A percentile compares a stretch with the other conserved stretches of the same genome.
Evolutionary conservation across 495 filamentous ascomycete species (phyloP).

Genomic region (Talaromyces proteolyticus): DNA sequence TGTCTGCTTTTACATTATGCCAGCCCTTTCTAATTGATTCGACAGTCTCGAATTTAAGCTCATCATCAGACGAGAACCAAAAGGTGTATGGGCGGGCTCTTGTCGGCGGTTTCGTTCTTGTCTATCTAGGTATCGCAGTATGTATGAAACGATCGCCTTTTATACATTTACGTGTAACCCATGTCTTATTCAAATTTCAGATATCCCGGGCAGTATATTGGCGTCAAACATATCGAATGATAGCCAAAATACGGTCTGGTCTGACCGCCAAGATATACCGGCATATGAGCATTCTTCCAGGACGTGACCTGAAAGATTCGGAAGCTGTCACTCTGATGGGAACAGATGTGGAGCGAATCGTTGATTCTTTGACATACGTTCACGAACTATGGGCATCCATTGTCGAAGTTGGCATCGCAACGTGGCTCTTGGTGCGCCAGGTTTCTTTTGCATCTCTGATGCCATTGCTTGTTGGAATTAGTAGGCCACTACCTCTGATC

Average conservation of each 20-base stretch:
- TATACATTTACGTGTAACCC: no score
- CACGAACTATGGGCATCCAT: slow-evolving; percentile 49
- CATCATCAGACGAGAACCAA: slow-evolving; percentile 44
- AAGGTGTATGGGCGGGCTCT: slow-evolving; percentile 33
- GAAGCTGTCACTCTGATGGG: slow-evolving; percentile 51
- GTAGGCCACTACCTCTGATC: slow-evolving; percentile 16
- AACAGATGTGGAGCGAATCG: slow-evolving; percentile 46
- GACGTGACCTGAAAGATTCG: slow-evolving; percentile 39
- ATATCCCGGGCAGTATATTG: slow-evolving; percentile 35
- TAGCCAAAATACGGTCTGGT: slow-evolving; percentile 53
- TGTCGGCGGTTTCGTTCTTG: slow-evolving; percentile 46
- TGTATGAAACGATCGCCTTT: no score
- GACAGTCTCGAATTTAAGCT: slow-evolving; percentile 25
- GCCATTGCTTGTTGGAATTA: slow-evolving; percentile 35
- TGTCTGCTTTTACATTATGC: slow-evolving; percentile 48
- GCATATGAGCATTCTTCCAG: slow-evolving; percentile 32
- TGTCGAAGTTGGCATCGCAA: slow-evolving; percentile 48
- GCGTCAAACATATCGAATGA: slow-evolving; percentile 48
- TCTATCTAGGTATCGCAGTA: no score
- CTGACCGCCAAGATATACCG: slow-evolving; percentile 53
- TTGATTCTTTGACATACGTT: slow-evolving; percentile 24
- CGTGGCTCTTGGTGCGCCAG: slow-evolving; percentile 43
- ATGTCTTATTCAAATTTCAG: slow-evolving; percentile 43
- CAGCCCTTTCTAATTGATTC: slow-evolving; percentile 54
- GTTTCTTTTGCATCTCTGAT: slow-evolving; percentile 38